A percentile compares a stretch with the other conserved stretches of the same genome.
phyloP scores from a whole-genome alignment of 2,329 filamentous ascomycete genomes.

The Beauveria scarabaeidicola region DNA sequence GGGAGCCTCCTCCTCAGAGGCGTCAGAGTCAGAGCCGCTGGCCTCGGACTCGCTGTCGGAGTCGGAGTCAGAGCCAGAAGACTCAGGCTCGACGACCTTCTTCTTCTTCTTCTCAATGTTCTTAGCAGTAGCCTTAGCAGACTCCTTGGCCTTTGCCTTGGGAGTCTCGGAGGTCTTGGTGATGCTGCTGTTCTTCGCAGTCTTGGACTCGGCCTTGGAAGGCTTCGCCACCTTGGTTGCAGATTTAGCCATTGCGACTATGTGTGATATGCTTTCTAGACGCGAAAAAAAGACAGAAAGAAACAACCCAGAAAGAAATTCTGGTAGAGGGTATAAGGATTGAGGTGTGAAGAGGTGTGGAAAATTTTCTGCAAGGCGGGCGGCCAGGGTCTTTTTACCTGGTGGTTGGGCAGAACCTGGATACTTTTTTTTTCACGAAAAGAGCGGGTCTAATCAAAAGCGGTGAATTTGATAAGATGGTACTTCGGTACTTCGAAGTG shows the following conservation, averaged over 20 bases:
- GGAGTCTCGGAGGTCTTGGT: slow-evolving; percentile 58
- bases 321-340: slow-evolving; percentile 11
- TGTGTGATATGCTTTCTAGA: slow-evolving; percentile 14
- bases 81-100: slow-evolving; percentile 35
- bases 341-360: slow-evolving; percentile 10
- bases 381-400: slow-evolving; percentile 17
- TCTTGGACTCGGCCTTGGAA: slow-evolving; percentile 43
- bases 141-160: slow-evolving; percentile 59
- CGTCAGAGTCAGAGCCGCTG: slow-evolving; percentile 24
- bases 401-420: slow-evolving; percentile 17
- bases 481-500: neutral
- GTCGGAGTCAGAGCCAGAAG: slow-evolving; percentile 23
- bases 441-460: slow-evolving; percentile 25
- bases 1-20: slow-evolving; percentile 25
- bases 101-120: slow-evolving; percentile 40
- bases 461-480: slow-evolving; percentile 24
- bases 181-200: slow-evolving; percentile 58
- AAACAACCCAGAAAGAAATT: slow-evolving; percentile 14
- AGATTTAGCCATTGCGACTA: slow-evolving; percentile 53
- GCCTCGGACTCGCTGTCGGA: slow-evolving; percentile 24
- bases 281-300: slow-evolving; percentile 12
- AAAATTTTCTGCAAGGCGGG: slow-evolving; percentile 14
- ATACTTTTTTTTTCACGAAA: slow-evolving; percentile 24
- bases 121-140: slow-evolving; percentile 53
- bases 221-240: slow-evolving; percentile 50